A percentile compares a stretch with the other conserved stretches of the same genome.
These are phyloP conservation scores for Fraxinus velutina DNA, from an alignment of 305 asterid species.

Conservation along the genomic window DNA sequence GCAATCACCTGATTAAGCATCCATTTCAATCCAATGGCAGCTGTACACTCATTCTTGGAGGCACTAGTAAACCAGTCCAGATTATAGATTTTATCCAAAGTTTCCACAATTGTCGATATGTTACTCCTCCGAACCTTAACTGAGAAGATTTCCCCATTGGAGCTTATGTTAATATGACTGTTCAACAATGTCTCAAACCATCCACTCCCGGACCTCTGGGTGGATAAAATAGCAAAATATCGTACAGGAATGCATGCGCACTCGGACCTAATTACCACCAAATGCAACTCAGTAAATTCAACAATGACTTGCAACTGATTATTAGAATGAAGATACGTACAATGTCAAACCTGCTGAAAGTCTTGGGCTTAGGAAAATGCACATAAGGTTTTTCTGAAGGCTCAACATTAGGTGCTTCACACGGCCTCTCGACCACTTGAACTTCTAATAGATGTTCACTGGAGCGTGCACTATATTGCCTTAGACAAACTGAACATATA, in stretches of 20 bases:
- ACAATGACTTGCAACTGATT: not conserved
- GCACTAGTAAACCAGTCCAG: constrained; percentile 79
- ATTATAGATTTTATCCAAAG: constrained; percentile 71
- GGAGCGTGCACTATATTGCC: constrained; percentile 49
- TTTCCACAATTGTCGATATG: constrained; percentile 56
- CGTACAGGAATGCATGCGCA: constrained; percentile 59
- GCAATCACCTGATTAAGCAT: constrained; percentile 80
- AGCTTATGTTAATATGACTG: constrained; percentile 76
- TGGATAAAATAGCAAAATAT: constrained; percentile 70
- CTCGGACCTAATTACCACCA: constrained; percentile 48
- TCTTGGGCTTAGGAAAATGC: constrained; percentile 74
- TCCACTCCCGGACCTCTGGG: constrained; percentile 94
- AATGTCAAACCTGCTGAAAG: constrained; percentile 62
- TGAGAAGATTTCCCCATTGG: constrained; percentile 87
- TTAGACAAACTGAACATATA: constrained; percentile 65
- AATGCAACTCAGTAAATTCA: constrained; percentile 14
- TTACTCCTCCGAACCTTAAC: constrained; percentile 62
- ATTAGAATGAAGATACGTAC: not conserved
- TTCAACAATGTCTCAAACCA: constrained; percentile 88
- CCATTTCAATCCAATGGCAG: constrained; percentile 94
- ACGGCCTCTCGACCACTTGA: constrained; percentile 51
- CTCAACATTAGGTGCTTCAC: constrained; percentile 44
- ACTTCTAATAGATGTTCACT: constrained; percentile 28
- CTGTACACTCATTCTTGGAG: constrained; percentile 90
- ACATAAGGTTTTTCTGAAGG: constrained; percentile 60